phyloP scores from a whole-genome alignment of 345 rosid genomes.

The Citrus australasica region DNA sequence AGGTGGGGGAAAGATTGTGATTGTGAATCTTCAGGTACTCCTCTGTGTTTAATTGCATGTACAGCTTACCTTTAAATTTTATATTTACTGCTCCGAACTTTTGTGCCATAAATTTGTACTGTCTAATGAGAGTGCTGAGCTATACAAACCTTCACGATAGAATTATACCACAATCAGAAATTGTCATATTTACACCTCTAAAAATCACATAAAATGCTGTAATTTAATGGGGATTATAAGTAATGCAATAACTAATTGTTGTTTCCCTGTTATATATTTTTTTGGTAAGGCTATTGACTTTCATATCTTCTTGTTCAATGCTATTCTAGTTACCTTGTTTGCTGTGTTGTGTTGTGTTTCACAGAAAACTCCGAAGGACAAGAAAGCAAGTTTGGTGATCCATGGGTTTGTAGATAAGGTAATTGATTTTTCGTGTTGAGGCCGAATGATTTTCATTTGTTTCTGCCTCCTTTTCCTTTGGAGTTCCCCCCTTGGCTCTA shows the following conservation, averaged over 20 bases:
- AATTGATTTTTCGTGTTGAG: neutral
- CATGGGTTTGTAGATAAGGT: slow-evolving; percentile 95
- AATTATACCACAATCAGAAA: neutral
- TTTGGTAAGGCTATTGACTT: neutral
- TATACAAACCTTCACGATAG: neutral
- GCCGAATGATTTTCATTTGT: neutral
- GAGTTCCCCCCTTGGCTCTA: neutral
- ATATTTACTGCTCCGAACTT: neutral
- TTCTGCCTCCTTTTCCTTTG: neutral
- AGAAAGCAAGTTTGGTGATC: slow-evolving; percentile 87
- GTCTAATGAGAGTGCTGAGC: neutral
- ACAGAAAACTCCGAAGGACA: slow-evolving; percentile 98
- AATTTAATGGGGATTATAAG: neutral
- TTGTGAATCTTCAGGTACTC: slow-evolving; percentile 91
- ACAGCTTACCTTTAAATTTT: neutral
- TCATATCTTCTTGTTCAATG: neutral
- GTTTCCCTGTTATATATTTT: neutral
- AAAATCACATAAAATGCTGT: neutral
- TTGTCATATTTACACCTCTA: neutral
- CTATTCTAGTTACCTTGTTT: neutral
- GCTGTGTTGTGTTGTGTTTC: slow-evolving; percentile 5
- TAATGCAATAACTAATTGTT: neutral
- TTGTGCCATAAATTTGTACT: neutral
- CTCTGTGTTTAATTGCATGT: neutral
- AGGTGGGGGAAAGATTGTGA: slow-evolving; percentile 90